Conservation (phyloP, 2,329 filamentous ascomycete genomes). For the Ophiostoma montium region DNA sequence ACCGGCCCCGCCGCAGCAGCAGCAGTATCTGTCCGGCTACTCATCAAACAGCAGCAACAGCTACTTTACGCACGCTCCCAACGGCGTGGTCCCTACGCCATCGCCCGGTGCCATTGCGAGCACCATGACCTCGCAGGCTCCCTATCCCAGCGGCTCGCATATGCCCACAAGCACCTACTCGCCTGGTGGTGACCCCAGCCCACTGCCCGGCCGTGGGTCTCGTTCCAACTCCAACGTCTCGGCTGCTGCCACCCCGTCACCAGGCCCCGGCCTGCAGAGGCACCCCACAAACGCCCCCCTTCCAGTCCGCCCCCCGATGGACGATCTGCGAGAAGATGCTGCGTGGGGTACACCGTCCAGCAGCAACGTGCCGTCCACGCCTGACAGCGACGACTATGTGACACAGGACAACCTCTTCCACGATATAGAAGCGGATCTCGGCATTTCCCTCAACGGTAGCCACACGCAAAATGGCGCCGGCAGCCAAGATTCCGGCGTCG, state of each 20-base stretch:
- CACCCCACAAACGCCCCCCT: slow-evolving; percentile 47
- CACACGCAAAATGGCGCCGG: slow-evolving; percentile 28
- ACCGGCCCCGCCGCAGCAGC: not conserved
- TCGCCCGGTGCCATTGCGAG: slow-evolving; percentile 14
- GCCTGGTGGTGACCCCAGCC: slow-evolving; percentile 34
- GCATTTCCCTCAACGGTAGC: slow-evolving; percentile 29
- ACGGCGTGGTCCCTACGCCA: slow-evolving; percentile 23
- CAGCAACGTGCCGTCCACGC: not conserved
- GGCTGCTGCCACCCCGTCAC: slow-evolving; percentile 26
- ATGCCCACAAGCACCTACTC: slow-evolving; percentile 29
- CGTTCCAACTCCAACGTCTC: slow-evolving; percentile 38
- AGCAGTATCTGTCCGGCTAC: slow-evolving; percentile 5
- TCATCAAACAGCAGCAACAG: slow-evolving; percentile 16
- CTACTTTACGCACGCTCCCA: not conserved
- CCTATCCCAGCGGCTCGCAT: slow-evolving; percentile 37
- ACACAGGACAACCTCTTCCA: slow-evolving; percentile 41
- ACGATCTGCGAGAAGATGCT: slow-evolving; percentile 28
- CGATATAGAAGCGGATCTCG: slow-evolving; percentile 42
- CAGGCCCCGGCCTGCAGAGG: slow-evolving; percentile 34
- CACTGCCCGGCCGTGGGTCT: slow-evolving; percentile 29
- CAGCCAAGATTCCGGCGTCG: not conserved
- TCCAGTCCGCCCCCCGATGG: slow-evolving; percentile 35
- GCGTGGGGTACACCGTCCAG: slow-evolving; percentile 18
- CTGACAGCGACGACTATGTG: slow-evolving; percentile 17
- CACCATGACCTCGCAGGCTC: slow-evolving; percentile 26